phyloP scores from a whole-genome alignment of 225 moss, liverwort and hornwort genomes.

The Bryoerythrophyllum caledonicum region DNA sequence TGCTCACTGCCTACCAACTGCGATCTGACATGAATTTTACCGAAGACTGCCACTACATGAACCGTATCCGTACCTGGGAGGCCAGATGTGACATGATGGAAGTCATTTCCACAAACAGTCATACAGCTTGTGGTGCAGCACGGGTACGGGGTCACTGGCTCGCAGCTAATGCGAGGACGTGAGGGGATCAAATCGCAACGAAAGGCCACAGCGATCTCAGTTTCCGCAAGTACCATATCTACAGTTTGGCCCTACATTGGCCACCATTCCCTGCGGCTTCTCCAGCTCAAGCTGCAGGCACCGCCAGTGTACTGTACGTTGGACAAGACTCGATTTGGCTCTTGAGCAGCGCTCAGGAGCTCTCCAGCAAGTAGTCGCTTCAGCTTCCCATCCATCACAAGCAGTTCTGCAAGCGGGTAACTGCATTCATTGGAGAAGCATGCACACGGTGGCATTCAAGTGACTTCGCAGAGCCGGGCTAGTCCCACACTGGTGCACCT shows the following conservation, averaged over 20 bases:
- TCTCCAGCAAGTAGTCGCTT: background rate
- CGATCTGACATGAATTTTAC: slow-evolving; percentile 6
- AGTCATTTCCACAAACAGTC: background rate
- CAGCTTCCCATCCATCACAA: background rate
- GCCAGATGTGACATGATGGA: background rate
- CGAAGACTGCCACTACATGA: background rate
- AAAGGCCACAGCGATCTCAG: background rate
- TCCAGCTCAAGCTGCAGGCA: background rate
- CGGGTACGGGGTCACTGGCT: too few species aligned
- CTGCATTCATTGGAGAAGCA: background rate
- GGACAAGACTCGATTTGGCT: background rate
- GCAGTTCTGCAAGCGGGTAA: background rate
- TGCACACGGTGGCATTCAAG: background rate
- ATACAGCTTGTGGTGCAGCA: too few species aligned
- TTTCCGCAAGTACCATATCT: background rate
- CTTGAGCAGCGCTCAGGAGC: background rate
- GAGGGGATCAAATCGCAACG: background rate
- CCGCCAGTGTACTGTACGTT: background rate
- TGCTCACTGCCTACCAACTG: background rate
- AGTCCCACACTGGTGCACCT: background rate
- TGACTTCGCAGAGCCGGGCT: background rate
- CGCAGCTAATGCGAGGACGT: background rate
- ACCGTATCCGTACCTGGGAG: background rate
- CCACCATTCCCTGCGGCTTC: background rate
- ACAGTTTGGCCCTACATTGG: background rate